Evolutionary conservation across 2,329 filamentous ascomycete genomes (phyloP).

Genomic region (Malbranchea zuffiana): DNA sequence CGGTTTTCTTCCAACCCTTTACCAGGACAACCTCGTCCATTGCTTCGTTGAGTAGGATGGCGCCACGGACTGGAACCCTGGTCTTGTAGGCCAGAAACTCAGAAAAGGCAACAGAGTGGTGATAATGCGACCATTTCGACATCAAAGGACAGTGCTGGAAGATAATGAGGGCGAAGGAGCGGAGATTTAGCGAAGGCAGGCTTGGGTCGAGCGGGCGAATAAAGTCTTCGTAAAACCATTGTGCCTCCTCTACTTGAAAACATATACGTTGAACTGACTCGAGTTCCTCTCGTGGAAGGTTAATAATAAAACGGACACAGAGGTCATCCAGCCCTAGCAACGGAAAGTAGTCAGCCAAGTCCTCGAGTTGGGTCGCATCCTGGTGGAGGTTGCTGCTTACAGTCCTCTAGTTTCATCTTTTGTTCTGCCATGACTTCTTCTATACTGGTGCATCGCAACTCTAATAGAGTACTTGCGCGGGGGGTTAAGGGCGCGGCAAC

Average conservation of each 20-base stretch:
- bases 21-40: constrained; percentile 93
- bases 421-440: constrained; percentile 57
- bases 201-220: constrained; percentile 78
- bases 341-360: no score
- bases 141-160: constrained; percentile 91
- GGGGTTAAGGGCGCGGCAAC: no score
- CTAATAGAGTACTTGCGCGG: constrained; percentile 2
- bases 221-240: constrained; percentile 99
- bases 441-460: constrained; percentile 51
- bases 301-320: constrained; percentile 95
- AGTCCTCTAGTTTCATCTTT: constrained; percentile 84
- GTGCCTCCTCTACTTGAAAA: constrained; percentile 97
- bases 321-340: constrained; percentile 86
- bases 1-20: constrained; percentile 94
- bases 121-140: constrained; percentile 64
- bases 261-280: constrained; percentile 86
- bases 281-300: constrained; percentile 84
- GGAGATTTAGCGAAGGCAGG: constrained; percentile 74
- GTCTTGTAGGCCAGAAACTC: constrained; percentile 93
- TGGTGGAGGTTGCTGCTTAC: constrained; percentile 40
- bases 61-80: constrained; percentile 82
- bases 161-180: constrained; percentile 77
- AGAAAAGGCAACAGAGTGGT: constrained; percentile 73
- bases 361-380: constrained; percentile 3
- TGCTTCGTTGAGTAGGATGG: constrained; percentile 81